A percentile compares a stretch with the other conserved stretches of the same genome.
Evolutionary conservation across 2,329 filamentous ascomycete species (phyloP).

Genomic region (Hymenoscyphus repandus): DNA sequence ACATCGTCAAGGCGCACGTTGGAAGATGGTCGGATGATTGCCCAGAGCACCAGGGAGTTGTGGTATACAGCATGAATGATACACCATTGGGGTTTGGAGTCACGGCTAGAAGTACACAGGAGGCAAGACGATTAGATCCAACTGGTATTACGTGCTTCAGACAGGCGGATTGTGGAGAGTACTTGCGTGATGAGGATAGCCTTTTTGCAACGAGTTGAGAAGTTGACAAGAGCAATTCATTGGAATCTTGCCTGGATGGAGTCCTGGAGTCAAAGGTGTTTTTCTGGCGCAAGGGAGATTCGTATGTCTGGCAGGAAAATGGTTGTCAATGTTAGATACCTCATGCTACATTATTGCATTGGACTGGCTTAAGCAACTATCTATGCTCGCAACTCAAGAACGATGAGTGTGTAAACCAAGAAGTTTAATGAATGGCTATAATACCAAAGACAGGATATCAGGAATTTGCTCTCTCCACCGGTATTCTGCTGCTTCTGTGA

Average conservation of each 20-base stretch:
- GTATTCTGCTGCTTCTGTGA: too few relatives aligned
- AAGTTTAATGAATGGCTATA: too few relatives aligned
- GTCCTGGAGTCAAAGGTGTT: not conserved
- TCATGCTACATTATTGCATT: too few relatives aligned
- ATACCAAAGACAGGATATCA: too few relatives aligned
- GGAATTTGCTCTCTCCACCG: too few relatives aligned
- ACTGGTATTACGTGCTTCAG: slow-evolving; percentile 86
- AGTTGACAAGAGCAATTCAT: not conserved
- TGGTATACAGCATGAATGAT: slow-evolving; percentile 90
- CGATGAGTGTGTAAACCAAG: too few relatives aligned
- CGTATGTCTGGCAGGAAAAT: too few relatives aligned
- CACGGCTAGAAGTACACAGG: slow-evolving; percentile 79
- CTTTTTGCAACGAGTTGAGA: slow-evolving; percentile 46
- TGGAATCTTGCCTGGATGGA: slow-evolving; percentile 10
- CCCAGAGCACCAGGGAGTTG: slow-evolving; percentile 85
- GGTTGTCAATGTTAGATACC: too few relatives aligned
- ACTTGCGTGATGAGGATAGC: slow-evolving; percentile 75
- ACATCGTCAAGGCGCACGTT: slow-evolving; percentile 73
- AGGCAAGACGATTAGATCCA: slow-evolving; percentile 79
- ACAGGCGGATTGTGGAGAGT: slow-evolving; percentile 92
- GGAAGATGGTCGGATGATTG: slow-evolving; percentile 86
- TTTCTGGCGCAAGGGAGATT: not conserved
- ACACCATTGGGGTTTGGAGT: slow-evolving; percentile 91
- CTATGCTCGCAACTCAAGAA: too few relatives aligned
- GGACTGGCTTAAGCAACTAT: too few relatives aligned